phyloP scores from a whole-genome alignment of 1,139 yeast species.

The Saccharomyces uvarum region DNA sequence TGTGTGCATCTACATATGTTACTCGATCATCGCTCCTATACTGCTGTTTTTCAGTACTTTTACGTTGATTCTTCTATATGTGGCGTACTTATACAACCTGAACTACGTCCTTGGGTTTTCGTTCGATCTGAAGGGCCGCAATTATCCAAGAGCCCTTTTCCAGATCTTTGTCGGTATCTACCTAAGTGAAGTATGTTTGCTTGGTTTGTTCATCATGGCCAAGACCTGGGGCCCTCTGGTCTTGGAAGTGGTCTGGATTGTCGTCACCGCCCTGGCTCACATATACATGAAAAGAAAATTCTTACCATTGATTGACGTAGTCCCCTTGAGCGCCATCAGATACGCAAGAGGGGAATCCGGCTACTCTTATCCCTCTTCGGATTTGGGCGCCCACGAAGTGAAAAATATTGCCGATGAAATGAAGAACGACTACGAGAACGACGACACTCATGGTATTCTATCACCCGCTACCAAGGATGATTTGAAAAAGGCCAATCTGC shows the following conservation, averaged over 20 bases:
- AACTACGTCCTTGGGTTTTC: conserved; percentile 52
- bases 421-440: conserved; percentile 30
- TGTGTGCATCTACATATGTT: conserved; percentile 63
- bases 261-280: conserved; percentile 47
- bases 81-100: conserved; percentile 54
- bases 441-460: conserved; percentile 15
- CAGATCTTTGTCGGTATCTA: conserved; percentile 61
- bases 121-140: conserved; percentile 55
- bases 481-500: conserved; percentile 29
- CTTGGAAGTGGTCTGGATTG: conserved; percentile 48
- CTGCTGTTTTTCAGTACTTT: conserved; percentile 58
- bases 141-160: conserved; percentile 58
- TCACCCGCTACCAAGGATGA: conserved; percentile 33
- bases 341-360: conserved; percentile 47
- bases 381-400: conserved; percentile 57
- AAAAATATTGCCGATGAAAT: conserved; percentile 42
- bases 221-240: conserved; percentile 70
- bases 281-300: conserved; percentile 51
- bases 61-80: conserved; percentile 48
- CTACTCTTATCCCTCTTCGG: conserved; percentile 42
- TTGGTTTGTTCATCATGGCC: conserved; percentile 62
- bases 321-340: conserved; percentile 67
- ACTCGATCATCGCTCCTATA: conserved; percentile 71
- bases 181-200: conserved; percentile 55
- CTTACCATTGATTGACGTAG: conserved; percentile 54